These are phyloP conservation scores for Anthracocystis panici-leucophaei DNA, from an alignment of 1,284 basidiomycete species.

Conservation along the genomic window DNA sequence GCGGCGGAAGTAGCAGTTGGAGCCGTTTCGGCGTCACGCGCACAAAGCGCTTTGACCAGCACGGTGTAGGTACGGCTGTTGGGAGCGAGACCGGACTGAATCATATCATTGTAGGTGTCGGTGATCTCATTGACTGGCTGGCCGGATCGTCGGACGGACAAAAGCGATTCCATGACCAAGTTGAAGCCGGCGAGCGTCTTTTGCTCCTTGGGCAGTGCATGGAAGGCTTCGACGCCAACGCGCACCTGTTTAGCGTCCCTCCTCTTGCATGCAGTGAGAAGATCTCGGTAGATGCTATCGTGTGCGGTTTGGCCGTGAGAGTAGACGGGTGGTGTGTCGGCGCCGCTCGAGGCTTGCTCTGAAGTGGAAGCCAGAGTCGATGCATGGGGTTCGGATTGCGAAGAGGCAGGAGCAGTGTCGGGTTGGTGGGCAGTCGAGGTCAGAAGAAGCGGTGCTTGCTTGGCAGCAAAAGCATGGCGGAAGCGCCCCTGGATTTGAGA, in stretches of 20 bases:
- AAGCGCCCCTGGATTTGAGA: slow-evolving; percentile 51
- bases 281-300: slow-evolving; percentile 32
- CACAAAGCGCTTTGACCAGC: slow-evolving; percentile 79
- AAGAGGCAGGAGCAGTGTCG: background rate
- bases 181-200: slow-evolving; percentile 75
- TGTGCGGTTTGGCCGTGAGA: background rate
- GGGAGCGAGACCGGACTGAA: slow-evolving; percentile 77
- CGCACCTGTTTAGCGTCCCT: slow-evolving; percentile 26
- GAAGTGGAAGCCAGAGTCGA: slow-evolving; percentile 16
- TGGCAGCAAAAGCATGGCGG: slow-evolving; percentile 43
- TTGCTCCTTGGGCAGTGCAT: slow-evolving; percentile 53
- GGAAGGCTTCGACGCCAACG: slow-evolving; percentile 46
- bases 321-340: background rate
- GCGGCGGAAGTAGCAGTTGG: background rate
- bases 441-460: slow-evolving; percentile 34
- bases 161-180: slow-evolving; percentile 75
- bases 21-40: slow-evolving; percentile 77
- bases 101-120: slow-evolving; percentile 81
- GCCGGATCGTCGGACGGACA: slow-evolving; percentile 73
- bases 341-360: background rate
- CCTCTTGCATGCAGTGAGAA: slow-evolving; percentile 18
- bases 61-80: slow-evolving; percentile 78
- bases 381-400: slow-evolving; percentile 11
- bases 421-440: background rate
- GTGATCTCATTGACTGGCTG: slow-evolving; percentile 77